phyloP scores from a whole-genome alignment of 495 filamentous ascomycete genomes.

The Aspergillus steynii region DNA sequence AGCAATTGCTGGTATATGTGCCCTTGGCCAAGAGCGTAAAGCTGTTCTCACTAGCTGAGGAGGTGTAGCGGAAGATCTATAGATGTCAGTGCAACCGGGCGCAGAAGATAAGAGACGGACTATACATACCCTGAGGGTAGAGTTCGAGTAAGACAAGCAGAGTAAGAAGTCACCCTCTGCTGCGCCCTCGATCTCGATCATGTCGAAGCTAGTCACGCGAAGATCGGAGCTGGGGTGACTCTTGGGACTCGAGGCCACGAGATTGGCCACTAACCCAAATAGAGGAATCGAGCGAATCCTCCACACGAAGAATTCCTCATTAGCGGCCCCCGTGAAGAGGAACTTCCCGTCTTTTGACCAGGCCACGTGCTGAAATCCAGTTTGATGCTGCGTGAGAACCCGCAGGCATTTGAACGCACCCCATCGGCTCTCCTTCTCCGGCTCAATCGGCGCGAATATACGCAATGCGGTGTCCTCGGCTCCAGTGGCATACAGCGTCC shows the following conservation, averaged over 20 bases:
- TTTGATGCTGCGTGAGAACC: constrained; percentile 71
- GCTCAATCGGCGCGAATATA: constrained; percentile 40
- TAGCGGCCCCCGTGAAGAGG: constrained; percentile 81
- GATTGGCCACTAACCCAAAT: constrained; percentile 58
- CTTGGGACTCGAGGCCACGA: constrained; percentile 62
- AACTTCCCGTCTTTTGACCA: constrained; percentile 66
- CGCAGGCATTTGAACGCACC: constrained; percentile 54
- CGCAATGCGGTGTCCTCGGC: constrained; percentile 87
- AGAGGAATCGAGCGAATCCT: constrained; percentile 54
- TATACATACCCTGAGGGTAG: constrained; percentile 59
- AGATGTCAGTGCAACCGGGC: constrained; percentile 6
- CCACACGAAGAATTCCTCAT: constrained; percentile 91
- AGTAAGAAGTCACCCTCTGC: constrained; percentile 47
- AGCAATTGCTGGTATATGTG: constrained; percentile 75
- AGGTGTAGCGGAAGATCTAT: constrained; percentile 60
- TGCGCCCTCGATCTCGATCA: constrained; percentile 41
- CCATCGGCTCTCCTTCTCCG: constrained; percentile 24
- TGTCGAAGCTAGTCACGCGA: constrained; percentile 73
- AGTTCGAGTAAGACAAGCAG: constrained; percentile 75
- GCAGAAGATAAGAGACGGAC: not conserved
- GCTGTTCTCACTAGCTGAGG: constrained; percentile 17
- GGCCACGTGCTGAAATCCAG: constrained; percentile 78
- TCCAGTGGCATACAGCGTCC: constrained; percentile 67
- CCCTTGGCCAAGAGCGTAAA: constrained; percentile 60
- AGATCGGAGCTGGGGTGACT: constrained; percentile 65